phyloP scores from a whole-genome alignment of 2,329 filamentous ascomycete species.

The Monilinia polystroma region DNA sequence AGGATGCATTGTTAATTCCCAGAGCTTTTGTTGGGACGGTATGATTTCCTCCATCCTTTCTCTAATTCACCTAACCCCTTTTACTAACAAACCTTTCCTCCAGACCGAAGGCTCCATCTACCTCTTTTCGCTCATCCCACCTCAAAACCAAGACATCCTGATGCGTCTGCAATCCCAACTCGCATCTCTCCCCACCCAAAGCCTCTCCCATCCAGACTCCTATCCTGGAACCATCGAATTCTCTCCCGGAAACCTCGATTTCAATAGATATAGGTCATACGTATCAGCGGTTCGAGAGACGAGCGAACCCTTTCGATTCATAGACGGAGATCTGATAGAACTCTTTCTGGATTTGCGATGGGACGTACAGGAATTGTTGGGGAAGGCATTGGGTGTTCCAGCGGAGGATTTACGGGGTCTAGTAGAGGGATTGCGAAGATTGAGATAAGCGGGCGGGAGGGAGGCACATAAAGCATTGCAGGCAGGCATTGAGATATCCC shows the following conservation, averaged over 20 bases:
- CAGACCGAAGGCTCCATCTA: slow-evolving; percentile 90
- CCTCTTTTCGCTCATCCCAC: slow-evolving; percentile 77
- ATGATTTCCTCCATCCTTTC: slow-evolving; percentile 42
- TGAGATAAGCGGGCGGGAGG: slow-evolving; percentile 49
- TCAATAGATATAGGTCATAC: slow-evolving; percentile 79
- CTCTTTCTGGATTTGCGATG: slow-evolving; percentile 72
- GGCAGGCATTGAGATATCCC: neutral
- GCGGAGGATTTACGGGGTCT: slow-evolving; percentile 62
- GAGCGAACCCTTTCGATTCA: slow-evolving; percentile 78
- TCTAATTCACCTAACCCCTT: neutral
- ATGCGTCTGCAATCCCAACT: slow-evolving; percentile 77
- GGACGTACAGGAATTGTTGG: slow-evolving; percentile 53
- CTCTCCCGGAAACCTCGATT: slow-evolving; percentile 71
- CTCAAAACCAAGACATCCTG: slow-evolving; percentile 72
- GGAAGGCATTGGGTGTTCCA: slow-evolving; percentile 56
- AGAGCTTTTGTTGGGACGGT: slow-evolving; percentile 88
- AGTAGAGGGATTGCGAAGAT: slow-evolving; percentile 60
- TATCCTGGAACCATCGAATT: slow-evolving; percentile 49
- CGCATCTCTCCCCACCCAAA: slow-evolving; percentile 44
- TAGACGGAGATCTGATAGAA: slow-evolving; percentile 91
- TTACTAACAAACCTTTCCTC: slow-evolving; percentile 29
- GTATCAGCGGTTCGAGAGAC: slow-evolving; percentile 67
- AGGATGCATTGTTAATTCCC: slow-evolving; percentile 69
- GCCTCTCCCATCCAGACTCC: neutral
- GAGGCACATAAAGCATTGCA: no score